Evolutionary conservation across 768 basidiomycete species (phyloP).

Genomic region (Tulasnella sp.): DNA sequence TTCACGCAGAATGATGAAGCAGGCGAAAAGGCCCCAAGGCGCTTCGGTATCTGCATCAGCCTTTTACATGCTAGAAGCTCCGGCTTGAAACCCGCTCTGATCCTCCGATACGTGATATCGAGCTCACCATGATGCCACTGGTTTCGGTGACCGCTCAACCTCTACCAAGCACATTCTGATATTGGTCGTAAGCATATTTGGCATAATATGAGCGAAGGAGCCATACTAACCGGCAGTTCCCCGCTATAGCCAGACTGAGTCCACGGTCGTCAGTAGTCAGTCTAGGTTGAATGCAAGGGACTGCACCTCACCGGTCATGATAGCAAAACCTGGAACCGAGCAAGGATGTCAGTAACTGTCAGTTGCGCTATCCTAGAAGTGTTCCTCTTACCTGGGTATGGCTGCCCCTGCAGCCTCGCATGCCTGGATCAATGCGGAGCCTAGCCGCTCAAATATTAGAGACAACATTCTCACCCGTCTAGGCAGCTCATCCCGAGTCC

Average conservation of each 20-base stretch:
- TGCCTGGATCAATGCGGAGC: conserved; percentile 92
- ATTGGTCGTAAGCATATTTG: conserved; percentile 11
- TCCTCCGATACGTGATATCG: too few species aligned
- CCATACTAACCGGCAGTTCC: conserved; percentile 80
- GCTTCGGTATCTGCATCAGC: too few species aligned
- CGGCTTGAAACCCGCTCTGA: too few species aligned
- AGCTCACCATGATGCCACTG: conserved; percentile 79
- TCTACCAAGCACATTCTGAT: conserved; percentile 97
- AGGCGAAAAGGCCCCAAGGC: too few species aligned
- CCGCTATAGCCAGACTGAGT: conserved; percentile 81
- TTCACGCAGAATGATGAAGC: too few species aligned
- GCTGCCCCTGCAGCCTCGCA: conserved; percentile 80
- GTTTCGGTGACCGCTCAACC: conserved; percentile 90
- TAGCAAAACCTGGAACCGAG: conserved; percentile 61
- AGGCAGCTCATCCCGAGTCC: neutral
- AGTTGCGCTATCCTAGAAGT: neutral
- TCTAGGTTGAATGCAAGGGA: neutral
- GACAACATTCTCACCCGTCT: neutral
- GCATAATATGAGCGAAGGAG: conserved; percentile 5
- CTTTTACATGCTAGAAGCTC: too few species aligned
- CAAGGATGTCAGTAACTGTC: neutral
- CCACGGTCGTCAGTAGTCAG: conserved; percentile 23
- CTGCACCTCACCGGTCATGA: conserved; percentile 56
- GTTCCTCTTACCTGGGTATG: conserved; percentile 54
- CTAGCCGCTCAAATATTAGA: conserved; percentile 29